Percentiles rank a stretch among this genome's conserved stretches.
Conservation (phyloP, 129 eudicot species). For the Silybum marianum region DNA sequence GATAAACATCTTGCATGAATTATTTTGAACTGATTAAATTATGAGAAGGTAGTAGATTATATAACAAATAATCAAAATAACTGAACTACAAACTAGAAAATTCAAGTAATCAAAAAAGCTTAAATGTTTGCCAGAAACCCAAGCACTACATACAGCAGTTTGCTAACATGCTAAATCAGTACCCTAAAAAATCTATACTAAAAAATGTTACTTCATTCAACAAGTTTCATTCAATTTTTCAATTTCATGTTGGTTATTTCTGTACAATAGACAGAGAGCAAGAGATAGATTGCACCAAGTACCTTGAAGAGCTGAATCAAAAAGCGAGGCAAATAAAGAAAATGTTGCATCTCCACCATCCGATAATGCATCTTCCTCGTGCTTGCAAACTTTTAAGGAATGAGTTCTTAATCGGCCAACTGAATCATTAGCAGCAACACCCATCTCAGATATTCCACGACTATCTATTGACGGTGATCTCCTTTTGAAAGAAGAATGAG, state of each 20-base stretch:
- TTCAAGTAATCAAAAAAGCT: background rate
- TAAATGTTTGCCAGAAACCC: background rate
- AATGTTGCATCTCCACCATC: slow-evolving; percentile 68
- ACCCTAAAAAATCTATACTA: background rate
- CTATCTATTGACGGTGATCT: slow-evolving; percentile 53
- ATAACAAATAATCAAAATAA: background rate
- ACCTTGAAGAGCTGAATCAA: slow-evolving; percentile 96
- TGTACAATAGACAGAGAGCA: slow-evolving; percentile 7
- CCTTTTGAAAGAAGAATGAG: slow-evolving; percentile 59
- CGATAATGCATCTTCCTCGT: slow-evolving; percentile 50
- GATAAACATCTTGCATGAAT: background rate
- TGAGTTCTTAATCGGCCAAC: slow-evolving; percentile 46
- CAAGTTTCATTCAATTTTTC: background rate
- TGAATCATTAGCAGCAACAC: slow-evolving; percentile 40
- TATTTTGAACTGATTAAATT: background rate
- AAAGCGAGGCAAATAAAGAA: slow-evolving; percentile 69
- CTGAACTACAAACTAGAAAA: background rate
- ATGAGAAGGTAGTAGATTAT: background rate
- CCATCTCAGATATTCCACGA: slow-evolving; percentile 41
- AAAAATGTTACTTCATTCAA: background rate
- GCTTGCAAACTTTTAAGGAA: slow-evolving; percentile 58
- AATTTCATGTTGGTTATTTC: background rate
- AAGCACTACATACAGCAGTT: background rate
- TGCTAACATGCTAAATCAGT: background rate
- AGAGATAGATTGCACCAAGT: slow-evolving; percentile 10